Percentiles rank a stretch among this genome's conserved stretches.
Evolutionary conservation across 768 basidiomycete species (phyloP).

Genomic region (Rhizopogon rudus): DNA sequence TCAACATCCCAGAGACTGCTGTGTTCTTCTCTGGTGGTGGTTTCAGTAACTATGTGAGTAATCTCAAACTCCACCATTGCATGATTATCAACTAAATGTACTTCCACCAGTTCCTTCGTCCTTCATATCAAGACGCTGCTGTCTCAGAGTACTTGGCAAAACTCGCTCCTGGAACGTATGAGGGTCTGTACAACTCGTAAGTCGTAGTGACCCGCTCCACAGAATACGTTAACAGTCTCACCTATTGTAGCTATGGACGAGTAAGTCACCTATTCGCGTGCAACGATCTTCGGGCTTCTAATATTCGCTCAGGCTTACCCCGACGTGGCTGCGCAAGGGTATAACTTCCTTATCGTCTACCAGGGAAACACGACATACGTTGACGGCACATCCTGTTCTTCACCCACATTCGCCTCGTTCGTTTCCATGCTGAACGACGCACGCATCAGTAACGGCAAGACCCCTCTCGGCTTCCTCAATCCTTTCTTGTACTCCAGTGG

Average conservation of each 20-base stretch:
- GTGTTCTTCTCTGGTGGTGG: slow-evolving; percentile 68
- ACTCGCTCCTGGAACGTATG: slow-evolving; percentile 45
- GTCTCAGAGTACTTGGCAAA: slow-evolving; percentile 40
- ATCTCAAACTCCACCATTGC: not conserved
- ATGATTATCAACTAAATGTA: slow-evolving; percentile 4
- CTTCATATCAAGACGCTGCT: slow-evolving; percentile 45
- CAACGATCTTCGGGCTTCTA: not conserved
- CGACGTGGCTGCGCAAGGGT: slow-evolving; percentile 61
- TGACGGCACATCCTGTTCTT: slow-evolving; percentile 29
- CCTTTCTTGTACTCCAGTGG: slow-evolving; percentile 42
- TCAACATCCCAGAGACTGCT: slow-evolving; percentile 53
- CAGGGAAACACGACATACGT: slow-evolving; percentile 22
- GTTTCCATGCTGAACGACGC: slow-evolving; percentile 37
- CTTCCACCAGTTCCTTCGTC: slow-evolving; percentile 43
- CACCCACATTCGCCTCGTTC: slow-evolving; percentile 28
- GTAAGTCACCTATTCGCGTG: slow-evolving; percentile 28
- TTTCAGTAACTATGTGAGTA: slow-evolving; percentile 58
- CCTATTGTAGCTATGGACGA: slow-evolving; percentile 37
- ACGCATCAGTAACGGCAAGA: slow-evolving; percentile 26
- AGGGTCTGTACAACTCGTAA: slow-evolving; percentile 58
- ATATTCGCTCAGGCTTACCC: slow-evolving; percentile 42
- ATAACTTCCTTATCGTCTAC: slow-evolving; percentile 44
- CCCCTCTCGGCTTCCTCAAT: slow-evolving; percentile 38
- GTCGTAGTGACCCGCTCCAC: slow-evolving; percentile 18
- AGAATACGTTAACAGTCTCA: slow-evolving; percentile 8